phyloP scores from a whole-genome alignment of 148 eudicot genomes.

The Vaccinium myrtillus region DNA sequence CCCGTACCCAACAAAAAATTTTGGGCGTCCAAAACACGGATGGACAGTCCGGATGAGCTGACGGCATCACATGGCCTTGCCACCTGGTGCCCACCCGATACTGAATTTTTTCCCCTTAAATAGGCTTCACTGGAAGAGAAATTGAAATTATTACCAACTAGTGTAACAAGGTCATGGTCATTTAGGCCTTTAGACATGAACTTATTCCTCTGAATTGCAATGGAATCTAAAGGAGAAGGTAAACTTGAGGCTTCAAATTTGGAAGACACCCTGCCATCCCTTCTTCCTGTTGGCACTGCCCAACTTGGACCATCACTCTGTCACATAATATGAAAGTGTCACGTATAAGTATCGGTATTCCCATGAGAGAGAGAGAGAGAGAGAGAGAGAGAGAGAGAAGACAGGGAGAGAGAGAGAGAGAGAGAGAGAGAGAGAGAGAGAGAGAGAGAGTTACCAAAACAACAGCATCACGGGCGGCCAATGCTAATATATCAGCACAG shows the following conservation, averaged over 20 bases:
- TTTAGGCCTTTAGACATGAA: conserved; percentile 73
- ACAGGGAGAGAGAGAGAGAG: not conserved
- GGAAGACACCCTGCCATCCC: conserved; percentile 61
- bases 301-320: conserved; percentile 77
- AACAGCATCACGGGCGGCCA: conserved; percentile 79
- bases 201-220: conserved; percentile 62
- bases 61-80: too few relatives aligned
- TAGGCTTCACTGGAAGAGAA: not conserved
- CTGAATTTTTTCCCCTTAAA: not conserved
- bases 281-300: conserved; percentile 79
- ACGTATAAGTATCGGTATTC: not conserved
- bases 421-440: conserved; percentile 10
- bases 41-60: too few relatives aligned
- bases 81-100: too few relatives aligned
- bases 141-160: conserved; percentile 49
- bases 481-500: conserved; percentile 79
- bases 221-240: conserved; percentile 64
- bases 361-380: too few relatives aligned
- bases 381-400: not conserved
- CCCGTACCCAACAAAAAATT: too few relatives aligned
- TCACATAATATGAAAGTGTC: not conserved
- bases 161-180: conserved; percentile 75
- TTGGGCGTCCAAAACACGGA: too few relatives aligned
- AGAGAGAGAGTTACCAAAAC: conserved; percentile 41
- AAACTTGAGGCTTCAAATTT: conserved; percentile 46